Conservation (phyloP, 345 rosid genomes). For the Trapa incisa region DNA sequence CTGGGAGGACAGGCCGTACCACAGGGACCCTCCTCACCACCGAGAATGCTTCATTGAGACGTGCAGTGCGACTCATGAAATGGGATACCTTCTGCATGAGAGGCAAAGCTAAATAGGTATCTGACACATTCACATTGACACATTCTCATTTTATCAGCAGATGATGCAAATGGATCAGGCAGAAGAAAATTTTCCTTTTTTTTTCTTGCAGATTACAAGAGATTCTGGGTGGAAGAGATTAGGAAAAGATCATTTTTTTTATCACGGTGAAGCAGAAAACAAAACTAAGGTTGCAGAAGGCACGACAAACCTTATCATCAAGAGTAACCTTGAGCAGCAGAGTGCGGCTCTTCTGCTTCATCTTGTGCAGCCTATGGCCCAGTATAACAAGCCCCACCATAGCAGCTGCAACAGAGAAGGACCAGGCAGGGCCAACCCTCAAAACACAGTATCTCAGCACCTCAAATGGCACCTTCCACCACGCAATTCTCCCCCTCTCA, state of each 20-base stretch:
- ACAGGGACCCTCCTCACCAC: constrained; percentile 71
- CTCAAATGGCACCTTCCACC: constrained; percentile 95
- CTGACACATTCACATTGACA: not conserved
- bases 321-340: constrained; percentile 73
- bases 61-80: constrained; percentile 56
- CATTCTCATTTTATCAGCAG: not conserved
- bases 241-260: not conserved
- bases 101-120: not conserved
- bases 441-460: constrained; percentile 61
- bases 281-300: not conserved
- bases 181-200: not conserved
- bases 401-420: constrained; percentile 87
- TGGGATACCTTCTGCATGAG: constrained; percentile 60
- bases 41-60: constrained; percentile 81
- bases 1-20: constrained; percentile 57
- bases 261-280: not conserved
- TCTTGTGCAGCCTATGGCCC: constrained; percentile 66
- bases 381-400: constrained; percentile 64
- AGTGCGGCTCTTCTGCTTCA: constrained; percentile 59
- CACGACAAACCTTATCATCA: constrained; percentile 70
- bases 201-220: not conserved
- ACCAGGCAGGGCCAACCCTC: constrained; percentile 70
- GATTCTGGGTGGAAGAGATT: not conserved
- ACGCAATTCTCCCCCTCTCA: constrained; percentile 29
- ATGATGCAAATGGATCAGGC: constrained; percentile 1